phyloP scores from a whole-genome alignment of 1,284 basidiomycete species.

The Sparassis latifolia region DNA sequence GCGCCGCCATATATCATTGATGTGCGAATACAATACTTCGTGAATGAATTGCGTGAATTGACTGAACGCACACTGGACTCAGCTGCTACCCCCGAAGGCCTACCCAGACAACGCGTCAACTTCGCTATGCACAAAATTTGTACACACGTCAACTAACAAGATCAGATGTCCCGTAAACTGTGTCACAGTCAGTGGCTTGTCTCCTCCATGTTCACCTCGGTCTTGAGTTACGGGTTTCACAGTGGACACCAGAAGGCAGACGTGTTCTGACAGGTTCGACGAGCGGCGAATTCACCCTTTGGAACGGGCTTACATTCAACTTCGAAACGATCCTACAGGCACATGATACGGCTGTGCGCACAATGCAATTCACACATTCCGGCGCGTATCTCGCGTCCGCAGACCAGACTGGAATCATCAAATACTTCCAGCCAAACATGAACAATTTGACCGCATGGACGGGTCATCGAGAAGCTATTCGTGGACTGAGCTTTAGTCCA shows the following conservation, averaged over 20 bases:
- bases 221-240: conserved; percentile 2
- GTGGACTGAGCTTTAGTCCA: conserved; percentile 88
- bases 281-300: conserved; percentile 88
- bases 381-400: conserved; percentile 89
- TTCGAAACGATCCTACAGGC: conserved; percentile 99
- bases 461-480: conserved; percentile 85
- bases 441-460: conserved; percentile 95
- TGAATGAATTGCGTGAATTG: conserved; percentile 14
- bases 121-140: conserved; percentile 91
- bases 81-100: conserved; percentile 90
- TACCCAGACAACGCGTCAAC: conserved; percentile 87
- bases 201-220: conserved; percentile 1
- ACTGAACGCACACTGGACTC: conserved; percentile 20
- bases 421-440: conserved; percentile 99
- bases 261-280: conserved; percentile 92
- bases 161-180: conserved; percentile 95
- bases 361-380: conserved; percentile 86
- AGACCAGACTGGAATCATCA: conserved; percentile 92
- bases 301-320: conserved; percentile 99
- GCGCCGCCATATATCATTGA: conserved; percentile 81
- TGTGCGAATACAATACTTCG: conserved; percentile 40
- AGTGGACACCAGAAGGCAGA: conserved; percentile 97
- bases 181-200: conserved; percentile 61
- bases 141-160: conserved; percentile 98
- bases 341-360: conserved; percentile 91